Evolutionary conservation across 345 rosid genomes (phyloP).

Genomic region (Gynandropsis gynandra): DNA sequence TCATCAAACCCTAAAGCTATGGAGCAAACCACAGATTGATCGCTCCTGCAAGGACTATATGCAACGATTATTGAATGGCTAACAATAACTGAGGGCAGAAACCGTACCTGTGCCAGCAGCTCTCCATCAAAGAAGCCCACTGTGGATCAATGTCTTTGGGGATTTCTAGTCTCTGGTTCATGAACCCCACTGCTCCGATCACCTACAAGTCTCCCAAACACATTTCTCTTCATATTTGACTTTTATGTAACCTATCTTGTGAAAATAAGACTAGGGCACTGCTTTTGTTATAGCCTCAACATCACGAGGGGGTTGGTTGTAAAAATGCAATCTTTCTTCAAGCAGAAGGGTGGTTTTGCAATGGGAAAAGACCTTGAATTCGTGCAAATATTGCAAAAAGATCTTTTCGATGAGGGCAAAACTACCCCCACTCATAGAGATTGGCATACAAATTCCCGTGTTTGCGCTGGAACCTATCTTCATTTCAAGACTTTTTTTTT

Average conservation of each 20-base stretch:
- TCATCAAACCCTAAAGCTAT: too few species aligned
- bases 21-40: background rate
- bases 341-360: background rate
- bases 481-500: background rate
- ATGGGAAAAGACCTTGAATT: background rate
- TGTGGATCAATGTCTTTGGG: conserved; percentile 73
- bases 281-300: too few species aligned
- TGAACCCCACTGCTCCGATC: conserved; percentile 95
- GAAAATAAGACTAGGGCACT: too few species aligned
- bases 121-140: conserved; percentile 74
- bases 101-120: conserved; percentile 96
- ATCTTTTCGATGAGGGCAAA: background rate
- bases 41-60: conserved; percentile 1
- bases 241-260: too few species aligned
- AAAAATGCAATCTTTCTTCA: conserved; percentile 1
- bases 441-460: too few species aligned
- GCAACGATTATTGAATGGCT: conserved; percentile 15
- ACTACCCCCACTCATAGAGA: background rate
- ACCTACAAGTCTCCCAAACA: conserved; percentile 51
- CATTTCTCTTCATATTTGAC: conserved; percentile 23
- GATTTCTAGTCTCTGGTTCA: conserved; percentile 82
- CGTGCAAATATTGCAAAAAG: conserved; percentile 4
- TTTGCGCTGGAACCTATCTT: too few species aligned
- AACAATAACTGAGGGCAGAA: too few species aligned
- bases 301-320: too few species aligned